Base-by-base conservation (phyloP, 225 moss, liverwort and hornwort genomes). In the Bryoerythrophyllum caledonicum region DNA sequence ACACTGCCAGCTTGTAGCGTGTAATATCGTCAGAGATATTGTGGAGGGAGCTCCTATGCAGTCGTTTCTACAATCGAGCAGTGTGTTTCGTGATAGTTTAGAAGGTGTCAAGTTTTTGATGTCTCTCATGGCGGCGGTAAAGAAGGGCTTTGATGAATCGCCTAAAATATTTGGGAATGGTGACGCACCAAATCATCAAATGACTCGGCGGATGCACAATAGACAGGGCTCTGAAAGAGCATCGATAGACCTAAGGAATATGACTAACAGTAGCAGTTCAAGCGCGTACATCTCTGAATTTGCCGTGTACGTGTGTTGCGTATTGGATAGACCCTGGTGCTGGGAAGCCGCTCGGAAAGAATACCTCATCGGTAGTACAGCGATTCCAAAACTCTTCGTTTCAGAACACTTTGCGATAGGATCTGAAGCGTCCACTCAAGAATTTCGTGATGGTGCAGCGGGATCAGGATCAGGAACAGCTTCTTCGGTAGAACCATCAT, bases 321-420 rank as follows among this genome's bases (percentile, higher is more conserved):
- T 92, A 75, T 84, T 99, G 77, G 92, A 99, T 62, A 84, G 79
- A 79, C 80, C 75, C 21, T 95, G 95, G 99, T 99, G 95, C 76
- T 99, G 99, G 99, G 79, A 85, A 73, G 82, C 72, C 77, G 93
- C 99, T 76, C 37, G 87, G 53, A 81, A 78, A 79, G 63, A 82
- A 57, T 84, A 84, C 20, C 84, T 99, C n/a, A 83, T 91, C 44
- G 78, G 51, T 37, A 70, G 75, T 62, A 58, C 64, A 78, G 83
- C 77, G 66, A 52, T 93, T 73, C 87, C 90, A 64, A 85, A 69
- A 59, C 85, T 88, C 73, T 74, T 75, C 71, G 68, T 81, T 32
- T 81, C 78, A 62, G 79, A 76, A 71, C 76, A 78, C 37, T 74
- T 74, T 64, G 76, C 69, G 43, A 56, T 68, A 37, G 67, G 72